A percentile compares a stretch with the other conserved stretches of the same genome.
These are phyloP conservation scores for Podospora appendiculata DNA, from an alignment of 495 filamentous ascomycete species.

Conservation along the genomic window DNA sequence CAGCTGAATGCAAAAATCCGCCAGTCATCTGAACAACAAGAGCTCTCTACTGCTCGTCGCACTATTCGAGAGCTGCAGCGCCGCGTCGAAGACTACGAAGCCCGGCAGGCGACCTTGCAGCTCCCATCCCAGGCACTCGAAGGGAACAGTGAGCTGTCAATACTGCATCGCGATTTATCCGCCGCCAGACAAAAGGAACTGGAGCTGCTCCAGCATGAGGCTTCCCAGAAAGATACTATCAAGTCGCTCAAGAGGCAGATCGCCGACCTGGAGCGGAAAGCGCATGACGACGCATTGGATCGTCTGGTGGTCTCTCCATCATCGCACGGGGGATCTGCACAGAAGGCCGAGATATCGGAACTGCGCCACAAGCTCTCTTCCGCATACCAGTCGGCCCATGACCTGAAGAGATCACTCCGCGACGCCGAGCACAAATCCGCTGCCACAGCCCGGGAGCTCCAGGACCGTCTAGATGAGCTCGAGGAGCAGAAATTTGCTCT, in stretches of 20 bases:
- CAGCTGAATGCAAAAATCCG: conserved; percentile 42
- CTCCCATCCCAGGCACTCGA: conserved; percentile 47
- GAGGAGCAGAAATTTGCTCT: conserved; percentile 86
- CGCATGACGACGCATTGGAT: conserved; percentile 35
- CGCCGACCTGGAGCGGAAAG: conserved; percentile 38
- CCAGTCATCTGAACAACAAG: conserved; percentile 43
- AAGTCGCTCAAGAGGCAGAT: conserved; percentile 42
- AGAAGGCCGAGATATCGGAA: conserved; percentile 54
- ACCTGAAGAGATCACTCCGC: conserved; percentile 41
- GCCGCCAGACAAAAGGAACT: conserved; percentile 57
- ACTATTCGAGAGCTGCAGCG: conserved; percentile 53
- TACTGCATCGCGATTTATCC: conserved; percentile 53
- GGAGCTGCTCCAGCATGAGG: conserved; percentile 54
- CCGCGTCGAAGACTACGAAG: conserved; percentile 51
- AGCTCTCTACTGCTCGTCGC: conserved; percentile 32
- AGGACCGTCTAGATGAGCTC: conserved; percentile 76
- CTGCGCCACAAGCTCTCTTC: conserved; percentile 56
- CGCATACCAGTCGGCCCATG: conserved; percentile 51
- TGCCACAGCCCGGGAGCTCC: conserved; percentile 73
- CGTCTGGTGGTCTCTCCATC: conserved; percentile 25
- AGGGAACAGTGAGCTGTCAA: conserved; percentile 47
- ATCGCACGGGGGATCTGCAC: conserved; percentile 36
- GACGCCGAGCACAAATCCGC: conserved; percentile 65
- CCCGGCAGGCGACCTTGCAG: conserved; percentile 34
- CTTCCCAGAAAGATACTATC: conserved; percentile 47